Evolutionary conservation across 345 rosid genomes (phyloP).

Genomic region (Populus pruinosa): DNA sequence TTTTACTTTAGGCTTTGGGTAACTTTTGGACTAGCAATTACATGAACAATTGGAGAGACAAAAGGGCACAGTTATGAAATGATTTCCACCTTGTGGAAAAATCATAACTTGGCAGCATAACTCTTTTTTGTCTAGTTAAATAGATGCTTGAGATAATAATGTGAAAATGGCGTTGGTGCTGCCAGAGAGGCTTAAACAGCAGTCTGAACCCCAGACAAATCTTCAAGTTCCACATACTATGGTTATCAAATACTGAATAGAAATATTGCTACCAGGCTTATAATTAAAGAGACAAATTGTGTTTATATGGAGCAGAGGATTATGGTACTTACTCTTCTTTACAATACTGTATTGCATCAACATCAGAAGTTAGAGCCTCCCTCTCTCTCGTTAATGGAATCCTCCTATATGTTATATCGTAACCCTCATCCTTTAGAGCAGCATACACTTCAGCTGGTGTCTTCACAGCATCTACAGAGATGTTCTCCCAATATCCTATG

Average conservation of each 20-base stretch:
- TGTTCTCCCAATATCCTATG: conserved; percentile 92
- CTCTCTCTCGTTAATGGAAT: conserved; percentile 95
- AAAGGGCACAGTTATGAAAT: background rate
- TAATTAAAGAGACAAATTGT: background rate
- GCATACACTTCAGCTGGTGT: conserved; percentile 91
- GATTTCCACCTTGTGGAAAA: background rate
- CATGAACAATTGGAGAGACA: background rate
- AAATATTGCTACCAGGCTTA: conserved; percentile 1
- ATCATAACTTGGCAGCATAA: background rate
- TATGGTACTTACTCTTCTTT: conserved; percentile 66
- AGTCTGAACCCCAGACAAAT: background rate
- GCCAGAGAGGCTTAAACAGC: background rate
- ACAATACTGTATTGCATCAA: conserved; percentile 73
- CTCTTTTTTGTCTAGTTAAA: background rate
- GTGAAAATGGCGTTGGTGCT: background rate
- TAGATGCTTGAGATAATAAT: background rate
- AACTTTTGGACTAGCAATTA: background rate
- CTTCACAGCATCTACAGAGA: conserved; percentile 72
- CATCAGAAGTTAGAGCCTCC: conserved; percentile 82
- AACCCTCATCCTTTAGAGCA: conserved; percentile 63
- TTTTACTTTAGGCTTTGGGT: background rate
- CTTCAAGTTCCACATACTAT: conserved; percentile 5
- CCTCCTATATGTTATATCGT: conserved; percentile 65
- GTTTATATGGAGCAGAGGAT: conserved; percentile 1
- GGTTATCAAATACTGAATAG: conserved; percentile 2